Percentiles rank a stretch among this genome's conserved stretches.
phyloP scores from a whole-genome alignment of 129 eudicot species.

The Flaveria brownii region DNA sequence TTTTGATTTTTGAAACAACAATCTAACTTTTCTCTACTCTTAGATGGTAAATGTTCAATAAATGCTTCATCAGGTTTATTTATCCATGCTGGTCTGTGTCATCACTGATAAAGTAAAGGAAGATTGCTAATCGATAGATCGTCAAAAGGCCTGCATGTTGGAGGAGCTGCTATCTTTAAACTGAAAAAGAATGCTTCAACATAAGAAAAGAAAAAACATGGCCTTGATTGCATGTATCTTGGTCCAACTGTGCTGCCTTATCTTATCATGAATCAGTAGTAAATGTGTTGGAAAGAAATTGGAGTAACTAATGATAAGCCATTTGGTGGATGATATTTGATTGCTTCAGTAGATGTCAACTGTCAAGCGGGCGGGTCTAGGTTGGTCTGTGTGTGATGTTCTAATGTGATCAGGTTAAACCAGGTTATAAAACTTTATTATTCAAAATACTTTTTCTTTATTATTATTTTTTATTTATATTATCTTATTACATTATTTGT shows the following conservation, averaged over 20 bases:
- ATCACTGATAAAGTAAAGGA: conserved; percentile 1
- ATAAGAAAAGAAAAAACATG: background rate
- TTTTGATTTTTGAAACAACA: background rate
- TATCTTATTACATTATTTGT: too few species aligned
- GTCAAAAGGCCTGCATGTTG: background rate
- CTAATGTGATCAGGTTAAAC: too few species aligned
- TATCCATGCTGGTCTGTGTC: background rate
- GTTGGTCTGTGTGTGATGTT: too few species aligned
- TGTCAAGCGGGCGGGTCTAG: too few species aligned
- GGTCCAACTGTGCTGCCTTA: too few species aligned
- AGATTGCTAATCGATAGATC: background rate
- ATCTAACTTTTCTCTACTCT: background rate
- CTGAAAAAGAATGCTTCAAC: background rate
- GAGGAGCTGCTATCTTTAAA: background rate
- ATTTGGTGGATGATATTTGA: background rate
- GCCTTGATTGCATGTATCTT: background rate
- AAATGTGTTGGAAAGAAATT: background rate
- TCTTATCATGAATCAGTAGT: background rate
- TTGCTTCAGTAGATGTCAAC: background rate
- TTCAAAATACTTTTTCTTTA: too few species aligned
- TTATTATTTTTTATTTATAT: too few species aligned
- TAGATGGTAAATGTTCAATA: background rate
- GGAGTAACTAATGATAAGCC: background rate
- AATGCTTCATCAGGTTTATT: background rate
- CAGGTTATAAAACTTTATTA: too few species aligned